Evolutionary conservation across 2,329 filamentous ascomycete genomes (phyloP).

Genomic region (Hypoxylon sp.): DNA sequence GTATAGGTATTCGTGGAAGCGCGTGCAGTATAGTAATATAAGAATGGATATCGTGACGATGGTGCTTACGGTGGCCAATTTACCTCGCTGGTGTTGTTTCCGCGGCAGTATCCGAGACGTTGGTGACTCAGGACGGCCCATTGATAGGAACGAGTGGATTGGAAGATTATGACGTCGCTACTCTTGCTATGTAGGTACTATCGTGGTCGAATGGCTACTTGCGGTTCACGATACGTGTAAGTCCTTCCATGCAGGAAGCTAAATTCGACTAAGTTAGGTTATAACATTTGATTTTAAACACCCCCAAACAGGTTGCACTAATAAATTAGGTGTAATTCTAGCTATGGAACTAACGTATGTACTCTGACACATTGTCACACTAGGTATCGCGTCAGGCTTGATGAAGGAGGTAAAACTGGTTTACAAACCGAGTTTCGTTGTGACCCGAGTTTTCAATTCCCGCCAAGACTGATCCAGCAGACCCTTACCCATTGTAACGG

Average conservation of each 20-base stretch:
- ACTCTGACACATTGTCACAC: constrained; percentile 12
- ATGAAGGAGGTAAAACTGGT: constrained; percentile 3
- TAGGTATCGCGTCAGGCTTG: constrained; percentile 8
- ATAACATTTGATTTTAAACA: constrained; percentile 20
- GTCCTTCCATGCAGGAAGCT: constrained; percentile 1
- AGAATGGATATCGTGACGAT: constrained; percentile 27
- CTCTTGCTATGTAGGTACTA: neutral
- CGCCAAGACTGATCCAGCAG: constrained; percentile 29
- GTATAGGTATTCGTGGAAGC: neutral
- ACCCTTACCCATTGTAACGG: constrained; percentile 15
- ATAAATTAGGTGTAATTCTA: constrained; percentile 3
- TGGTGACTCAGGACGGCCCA: constrained; percentile 22
- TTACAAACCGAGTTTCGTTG: constrained; percentile 20
- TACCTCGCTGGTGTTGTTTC: constrained; percentile 35
- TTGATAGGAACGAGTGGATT: constrained; percentile 7
- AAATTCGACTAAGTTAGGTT: constrained; percentile 1
- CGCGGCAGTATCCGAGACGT: constrained; percentile 20
- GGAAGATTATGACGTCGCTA: constrained; percentile 24
- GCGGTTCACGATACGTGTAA: constrained; percentile 7
- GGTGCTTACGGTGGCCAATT: constrained; percentile 24
- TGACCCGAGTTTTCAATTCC: constrained; percentile 19
- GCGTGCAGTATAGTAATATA: constrained; percentile 24
- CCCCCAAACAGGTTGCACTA: neutral
- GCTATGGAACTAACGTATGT: constrained; percentile 1
- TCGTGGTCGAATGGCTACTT: neutral